A percentile compares a stretch with the other conserved stretches of the same genome.
These are phyloP conservation scores for Hyphopichia khmerensis DNA, from an alignment of 1,139 yeast genomes.

Conservation along the genomic window DNA sequence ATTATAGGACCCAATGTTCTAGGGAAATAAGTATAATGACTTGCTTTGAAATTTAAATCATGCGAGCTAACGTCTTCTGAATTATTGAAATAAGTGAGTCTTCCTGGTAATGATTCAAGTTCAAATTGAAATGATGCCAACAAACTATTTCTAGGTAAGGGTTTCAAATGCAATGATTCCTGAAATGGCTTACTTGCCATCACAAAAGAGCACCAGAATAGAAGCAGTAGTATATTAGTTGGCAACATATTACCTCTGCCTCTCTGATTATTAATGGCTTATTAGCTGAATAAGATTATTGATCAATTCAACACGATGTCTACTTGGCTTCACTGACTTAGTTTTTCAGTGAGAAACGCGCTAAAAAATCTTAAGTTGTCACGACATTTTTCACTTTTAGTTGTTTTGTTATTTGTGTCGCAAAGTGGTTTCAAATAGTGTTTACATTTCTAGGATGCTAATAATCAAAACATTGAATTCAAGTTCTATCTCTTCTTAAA, in stretches of 20 bases:
- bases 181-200: slow-evolving; percentile 28
- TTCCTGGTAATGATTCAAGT: slow-evolving; percentile 46
- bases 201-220: not conserved
- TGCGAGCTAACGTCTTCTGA: slow-evolving; percentile 10
- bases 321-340: not conserved
- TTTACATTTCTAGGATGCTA: too few species aligned
- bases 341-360: not conserved
- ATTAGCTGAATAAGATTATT: not conserved
- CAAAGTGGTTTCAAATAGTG: too few species aligned
- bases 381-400: not conserved
- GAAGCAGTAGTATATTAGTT: not conserved
- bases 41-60: slow-evolving; percentile 17
- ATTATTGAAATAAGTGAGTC: slow-evolving; percentile 30
- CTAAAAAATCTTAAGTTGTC: not conserved
- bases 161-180: slow-evolving; percentile 62
- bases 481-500: not conserved
- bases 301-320: not conserved
- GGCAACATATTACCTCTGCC: not conserved
- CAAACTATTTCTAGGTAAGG: slow-evolving; percentile 68
- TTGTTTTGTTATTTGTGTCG: not conserved
- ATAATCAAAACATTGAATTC: not conserved
- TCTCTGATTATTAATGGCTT: not conserved
- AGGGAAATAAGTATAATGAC: slow-evolving; percentile 78
- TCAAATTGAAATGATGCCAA: slow-evolving; percentile 69
- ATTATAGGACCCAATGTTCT: slow-evolving; percentile 78